These are phyloP conservation scores for Aeminium ludgeri DNA, from an alignment of 495 filamentous ascomycete genomes.

Conservation along the genomic window DNA sequence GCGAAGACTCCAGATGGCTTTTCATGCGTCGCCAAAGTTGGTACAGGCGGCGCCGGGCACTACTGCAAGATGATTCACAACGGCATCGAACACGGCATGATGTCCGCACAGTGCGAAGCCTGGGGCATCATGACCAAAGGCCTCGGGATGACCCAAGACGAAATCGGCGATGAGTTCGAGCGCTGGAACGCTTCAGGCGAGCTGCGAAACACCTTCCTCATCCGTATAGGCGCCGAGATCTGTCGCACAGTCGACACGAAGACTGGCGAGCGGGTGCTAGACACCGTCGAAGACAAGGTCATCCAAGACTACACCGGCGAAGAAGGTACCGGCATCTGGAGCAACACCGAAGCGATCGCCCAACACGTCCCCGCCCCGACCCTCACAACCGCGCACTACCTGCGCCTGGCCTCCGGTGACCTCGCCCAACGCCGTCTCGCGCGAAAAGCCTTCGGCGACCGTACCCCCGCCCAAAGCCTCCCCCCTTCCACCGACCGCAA, in stretches of 20 bases:
- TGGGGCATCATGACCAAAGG: conserved; percentile 48
- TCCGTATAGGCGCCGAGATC: conserved; percentile 48
- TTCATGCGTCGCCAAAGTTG: conserved; percentile 45
- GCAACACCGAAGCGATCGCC: conserved; percentile 40
- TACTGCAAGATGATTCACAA: conserved; percentile 71
- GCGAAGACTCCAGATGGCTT: conserved; percentile 41
- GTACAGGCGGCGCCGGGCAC: conserved; percentile 48
- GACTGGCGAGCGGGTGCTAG: conserved; percentile 35
- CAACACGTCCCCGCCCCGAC: conserved; percentile 51
- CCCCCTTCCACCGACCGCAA: conserved; percentile 28
- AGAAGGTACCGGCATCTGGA: conserved; percentile 56
- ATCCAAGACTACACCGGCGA: conserved; percentile 52
- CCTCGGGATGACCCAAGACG: conserved; percentile 42
- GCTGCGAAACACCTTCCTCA: conserved; percentile 39
- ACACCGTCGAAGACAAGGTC: conserved; percentile 51
- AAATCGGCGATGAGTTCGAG: conserved; percentile 43
- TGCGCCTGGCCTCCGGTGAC: conserved; percentile 50
- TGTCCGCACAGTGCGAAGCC: conserved; percentile 39
- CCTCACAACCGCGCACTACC: conserved; percentile 43
- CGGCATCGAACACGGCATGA: conserved; percentile 59
- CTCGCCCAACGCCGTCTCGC: conserved; percentile 33
- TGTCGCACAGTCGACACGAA: conserved; percentile 31
- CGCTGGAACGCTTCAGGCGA: conserved; percentile 44
- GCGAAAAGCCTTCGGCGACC: conserved; percentile 19
- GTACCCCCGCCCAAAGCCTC: conserved; percentile 21